Base-by-base conservation (phyloP, 192 early-diverging fungal species). In the Linnemannia elongata region DNA sequence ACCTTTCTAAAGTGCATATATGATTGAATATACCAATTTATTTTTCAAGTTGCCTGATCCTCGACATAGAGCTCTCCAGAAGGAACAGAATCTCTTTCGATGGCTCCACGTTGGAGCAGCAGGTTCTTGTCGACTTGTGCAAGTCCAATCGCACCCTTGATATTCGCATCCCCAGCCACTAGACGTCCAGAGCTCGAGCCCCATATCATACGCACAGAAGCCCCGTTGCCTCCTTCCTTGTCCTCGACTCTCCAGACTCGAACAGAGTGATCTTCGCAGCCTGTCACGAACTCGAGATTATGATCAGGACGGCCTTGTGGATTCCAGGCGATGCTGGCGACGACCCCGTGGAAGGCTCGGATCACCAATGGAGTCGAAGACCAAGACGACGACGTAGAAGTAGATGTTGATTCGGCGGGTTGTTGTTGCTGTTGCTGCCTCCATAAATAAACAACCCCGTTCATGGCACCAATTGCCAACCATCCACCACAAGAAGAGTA, bases 401-500 rank as follows among this genome's bases (percentile, higher is more conserved):
- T 4, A 66, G 27, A 2, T 3, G 60, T 10, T 3, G 55, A 60
- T 2, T 33, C 10, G 60, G 13, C 27, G 0, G 30, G 30, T 6
- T 52, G 49, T 22, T 52, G 49, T 18, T 52, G 18, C 6, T 52
- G 60, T 30, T 33, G 54, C 7, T 30, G 27, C 60, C 30, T 66
- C 60, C 60, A 66, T 33, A 66, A 33, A 66, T 66, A 33, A 4
- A 33, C 60, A 2, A 33, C 27, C 30, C 60, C 60, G 12, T 66
- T 15, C 30, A 33, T 15, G 30, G n/a, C n/a, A 13, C 60, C 60
- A 12, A 30, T 13, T 1, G 44, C 72, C 72, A 73, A 30, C 24
- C 45, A 73, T 73, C n/a, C 12, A 22, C 72, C 72, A 66, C 60
- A 66, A 13, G 27, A 12, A 73, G 44, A 45, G n/a, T 73, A 45